These are phyloP conservation scores for Ganoderma meredithae DNA, from an alignment of 1,284 basidiomycete species.

Conservation along the genomic window DNA sequence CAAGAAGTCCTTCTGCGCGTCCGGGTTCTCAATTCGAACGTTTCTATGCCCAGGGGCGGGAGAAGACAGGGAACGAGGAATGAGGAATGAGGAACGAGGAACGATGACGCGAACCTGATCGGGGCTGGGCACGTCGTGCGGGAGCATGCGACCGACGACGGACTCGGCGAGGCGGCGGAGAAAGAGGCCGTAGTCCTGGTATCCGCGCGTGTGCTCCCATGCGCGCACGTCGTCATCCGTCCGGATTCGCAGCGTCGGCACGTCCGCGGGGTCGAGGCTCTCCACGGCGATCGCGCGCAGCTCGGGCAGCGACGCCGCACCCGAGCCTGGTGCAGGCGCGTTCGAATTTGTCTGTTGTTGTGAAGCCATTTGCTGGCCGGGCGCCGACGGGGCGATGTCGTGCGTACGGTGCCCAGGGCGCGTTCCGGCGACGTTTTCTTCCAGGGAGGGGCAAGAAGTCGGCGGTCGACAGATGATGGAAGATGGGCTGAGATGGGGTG, in stretches of 20 bases:
- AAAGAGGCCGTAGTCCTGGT: slow-evolving; percentile 76
- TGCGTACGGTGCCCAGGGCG: not conserved
- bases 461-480: not conserved
- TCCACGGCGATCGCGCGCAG: slow-evolving; percentile 54
- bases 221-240: slow-evolving; percentile 71
- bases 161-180: slow-evolving; percentile 76
- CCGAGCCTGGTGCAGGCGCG: not conserved
- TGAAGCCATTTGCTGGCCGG: not conserved
- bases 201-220: slow-evolving; percentile 78
- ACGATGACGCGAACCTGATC: slow-evolving; percentile 46
- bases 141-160: slow-evolving; percentile 67
- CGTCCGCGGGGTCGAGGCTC: slow-evolving; percentile 39
- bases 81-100: not conserved
- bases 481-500: slow-evolving; percentile 5
- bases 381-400: not conserved
- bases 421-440: not conserved
- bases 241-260: slow-evolving; percentile 56
- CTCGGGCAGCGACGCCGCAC: slow-evolving; percentile 35
- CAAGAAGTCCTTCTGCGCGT: slow-evolving; percentile 1
- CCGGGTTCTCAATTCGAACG: not conserved
- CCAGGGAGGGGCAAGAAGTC: not conserved
- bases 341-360: not conserved
- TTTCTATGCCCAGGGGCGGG: too few species aligned
- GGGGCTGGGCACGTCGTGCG: slow-evolving; percentile 44
- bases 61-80: too few species aligned